Conservation (phyloP, 129 eudicot species). For the Glebionis coronaria region DNA sequence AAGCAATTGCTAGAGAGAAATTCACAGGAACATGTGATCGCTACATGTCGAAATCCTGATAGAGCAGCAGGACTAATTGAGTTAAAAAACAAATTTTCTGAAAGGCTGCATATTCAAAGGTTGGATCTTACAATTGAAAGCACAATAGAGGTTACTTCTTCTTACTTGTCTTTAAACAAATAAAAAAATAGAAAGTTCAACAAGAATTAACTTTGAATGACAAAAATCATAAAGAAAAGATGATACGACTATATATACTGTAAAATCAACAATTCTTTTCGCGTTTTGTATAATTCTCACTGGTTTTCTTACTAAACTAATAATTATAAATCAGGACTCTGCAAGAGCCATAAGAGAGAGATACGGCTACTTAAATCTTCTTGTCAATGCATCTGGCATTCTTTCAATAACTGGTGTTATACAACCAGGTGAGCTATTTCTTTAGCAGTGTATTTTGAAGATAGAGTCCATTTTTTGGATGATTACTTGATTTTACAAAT, state of each 20-base stretch:
- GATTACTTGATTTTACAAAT: constrained; percentile 14
- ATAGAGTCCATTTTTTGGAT: too few species aligned
- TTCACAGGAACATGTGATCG: constrained; percentile 67
- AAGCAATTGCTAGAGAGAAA: constrained; percentile 70
- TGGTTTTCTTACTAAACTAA: not conserved
- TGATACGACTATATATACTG: not conserved
- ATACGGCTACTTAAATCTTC: constrained; percentile 76
- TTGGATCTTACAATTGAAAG: constrained; percentile 80
- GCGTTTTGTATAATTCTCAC: not conserved
- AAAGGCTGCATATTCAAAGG: constrained; percentile 64
- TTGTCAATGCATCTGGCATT: constrained; percentile 85
- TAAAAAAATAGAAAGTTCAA: not conserved
- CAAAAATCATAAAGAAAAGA: not conserved
- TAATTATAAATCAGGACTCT: constrained; percentile 49
- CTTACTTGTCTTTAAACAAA: constrained; percentile 18
- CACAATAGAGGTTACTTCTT: constrained; percentile 71
- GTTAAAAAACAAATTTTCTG: constrained; percentile 56
- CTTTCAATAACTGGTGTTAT: constrained; percentile 75
- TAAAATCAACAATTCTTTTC: not conserved
- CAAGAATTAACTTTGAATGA: constrained; percentile 9
- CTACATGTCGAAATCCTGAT: constrained; percentile 81
- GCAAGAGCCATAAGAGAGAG: constrained; percentile 60
- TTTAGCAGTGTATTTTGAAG: not conserved
- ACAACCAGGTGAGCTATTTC: constrained; percentile 68
- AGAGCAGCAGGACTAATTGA: constrained; percentile 67